Evolutionary conservation across 192 early-diverging fungal genomes (phyloP).

Genomic region (Coemansia sp.): DNA sequence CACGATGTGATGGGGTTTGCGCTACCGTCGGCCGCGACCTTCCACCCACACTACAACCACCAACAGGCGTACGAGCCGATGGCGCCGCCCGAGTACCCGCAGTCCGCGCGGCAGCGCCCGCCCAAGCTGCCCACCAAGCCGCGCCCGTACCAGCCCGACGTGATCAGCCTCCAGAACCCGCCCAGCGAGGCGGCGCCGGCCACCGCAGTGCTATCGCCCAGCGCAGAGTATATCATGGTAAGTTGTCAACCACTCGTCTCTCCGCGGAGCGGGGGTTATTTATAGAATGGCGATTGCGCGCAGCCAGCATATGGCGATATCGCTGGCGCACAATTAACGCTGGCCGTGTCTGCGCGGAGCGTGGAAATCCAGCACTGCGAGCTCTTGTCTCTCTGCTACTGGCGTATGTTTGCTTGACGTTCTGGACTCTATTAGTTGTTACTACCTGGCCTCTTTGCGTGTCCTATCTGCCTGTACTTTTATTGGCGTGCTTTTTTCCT

Average conservation of each 20-base stretch:
- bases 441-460: slow-evolving; percentile 10
- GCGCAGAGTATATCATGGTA: slow-evolving; percentile 24
- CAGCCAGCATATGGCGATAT: too few relatives aligned
- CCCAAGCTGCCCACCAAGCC: slow-evolving; percentile 26
- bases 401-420: neutral
- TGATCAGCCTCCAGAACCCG: neutral
- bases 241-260: slow-evolving; percentile 2
- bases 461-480: slow-evolving; percentile 21
- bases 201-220: slow-evolving; percentile 1
- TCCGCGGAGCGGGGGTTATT: neutral
- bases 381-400: neutral
- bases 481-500: neutral
- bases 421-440: slow-evolving; percentile 10
- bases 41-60: neutral
- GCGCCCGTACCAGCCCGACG: slow-evolving; percentile 15
- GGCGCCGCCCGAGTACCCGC: neutral
- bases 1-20: slow-evolving; percentile 22
- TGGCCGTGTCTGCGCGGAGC: too few relatives aligned
- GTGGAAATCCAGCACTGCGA: too few relatives aligned
- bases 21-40: slow-evolving; percentile 5
- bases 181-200: neutral
- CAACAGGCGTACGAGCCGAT: neutral
- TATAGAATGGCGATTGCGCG: slow-evolving; percentile 3
- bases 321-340: too few relatives aligned
- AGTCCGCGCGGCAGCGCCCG: neutral